Base-by-base conservation (phyloP, 129 eudicot species). In the Artemisia tridentata region DNA sequence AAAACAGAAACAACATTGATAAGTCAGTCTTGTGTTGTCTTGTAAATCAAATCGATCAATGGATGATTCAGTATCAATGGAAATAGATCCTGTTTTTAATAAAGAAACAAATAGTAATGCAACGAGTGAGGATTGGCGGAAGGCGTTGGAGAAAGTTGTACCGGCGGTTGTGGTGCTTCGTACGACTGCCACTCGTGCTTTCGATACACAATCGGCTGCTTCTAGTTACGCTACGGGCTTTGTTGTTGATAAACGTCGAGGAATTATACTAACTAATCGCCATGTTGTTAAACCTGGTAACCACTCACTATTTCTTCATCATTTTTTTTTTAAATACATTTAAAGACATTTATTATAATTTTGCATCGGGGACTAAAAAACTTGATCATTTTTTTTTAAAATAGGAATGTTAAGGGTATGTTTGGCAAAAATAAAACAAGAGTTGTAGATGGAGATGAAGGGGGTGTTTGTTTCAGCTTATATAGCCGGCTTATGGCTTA, bases 161-260 rank as follows among this genome's bases (percentile, higher is more conserved):
- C 96, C 96, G 62, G 96, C 99, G 46, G 99, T 90, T 17, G 99
- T 95, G 10, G 99, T 95, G 21, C 87, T 95, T 41, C 91, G 99
- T 3, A 90, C 89, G 58, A 95, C 92, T 17, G 96, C 96, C 3
- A 86, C 96, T 59, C 83, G 99, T 21, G 92, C 99, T 1, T 95
- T 95, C 54, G 99, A 95, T 58, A 95, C 99, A 7, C 97, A 95
- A 62, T 66, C 93, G 2, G 97, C 99, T 0, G 89, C 91, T 19
- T 80, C 96, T 2, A 75, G 97, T 52, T 86, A 84, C 8, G 99
- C 97, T n/a, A 95, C 99, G 2, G 99, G 97, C 19, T 95, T 95
- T 65, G 93, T 95, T 9, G 99, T 95, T 27, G 99, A 95, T 78
- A 90, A 90, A 59, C 64, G 77, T 20, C 85, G 96, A 1, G 99